Conservation (phyloP, 257 asterid genomes). For the Solanum pimpinellifolium region DNA sequence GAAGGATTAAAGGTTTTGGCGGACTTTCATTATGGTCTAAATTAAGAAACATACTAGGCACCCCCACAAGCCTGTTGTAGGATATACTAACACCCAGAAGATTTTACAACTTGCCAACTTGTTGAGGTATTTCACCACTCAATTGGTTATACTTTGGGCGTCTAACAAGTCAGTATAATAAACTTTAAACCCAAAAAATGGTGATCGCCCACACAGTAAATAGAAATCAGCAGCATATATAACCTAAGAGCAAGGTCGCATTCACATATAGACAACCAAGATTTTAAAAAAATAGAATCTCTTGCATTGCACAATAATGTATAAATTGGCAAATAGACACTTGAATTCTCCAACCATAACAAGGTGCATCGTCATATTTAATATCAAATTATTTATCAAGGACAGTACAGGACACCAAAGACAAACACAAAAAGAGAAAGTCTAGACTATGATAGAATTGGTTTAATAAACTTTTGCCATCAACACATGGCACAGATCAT, state of each 20-base stretch:
- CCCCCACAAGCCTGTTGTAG: constrained; percentile 65
- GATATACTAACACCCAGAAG: constrained; percentile 75
- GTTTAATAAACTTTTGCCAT: neutral
- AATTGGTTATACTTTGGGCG: neutral
- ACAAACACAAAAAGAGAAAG: neutral
- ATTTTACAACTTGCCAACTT: constrained; percentile 51
- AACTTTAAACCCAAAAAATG: neutral
- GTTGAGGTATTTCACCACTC: constrained; percentile 39
- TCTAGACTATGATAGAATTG: neutral
- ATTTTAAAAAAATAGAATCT: neutral
- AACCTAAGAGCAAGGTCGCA: neutral
- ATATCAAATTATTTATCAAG: neutral
- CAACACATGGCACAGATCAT: neutral
- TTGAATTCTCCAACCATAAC: neutral
- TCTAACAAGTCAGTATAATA: neutral
- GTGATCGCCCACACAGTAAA: neutral
- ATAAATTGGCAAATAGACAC: neutral
- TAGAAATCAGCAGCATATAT: neutral
- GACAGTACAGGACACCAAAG: neutral
- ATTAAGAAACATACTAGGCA: constrained; percentile 40
- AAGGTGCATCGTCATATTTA: neutral
- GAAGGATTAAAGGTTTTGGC: constrained; percentile 80
- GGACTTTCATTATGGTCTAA: constrained; percentile 68
- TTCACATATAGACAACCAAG: neutral
- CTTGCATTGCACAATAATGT: neutral